Percentiles rank a stretch among this genome's conserved stretches.
phyloP scores from a whole-genome alignment of 2,329 filamentous ascomycete species.

The Aureobasidium sp. region DNA sequence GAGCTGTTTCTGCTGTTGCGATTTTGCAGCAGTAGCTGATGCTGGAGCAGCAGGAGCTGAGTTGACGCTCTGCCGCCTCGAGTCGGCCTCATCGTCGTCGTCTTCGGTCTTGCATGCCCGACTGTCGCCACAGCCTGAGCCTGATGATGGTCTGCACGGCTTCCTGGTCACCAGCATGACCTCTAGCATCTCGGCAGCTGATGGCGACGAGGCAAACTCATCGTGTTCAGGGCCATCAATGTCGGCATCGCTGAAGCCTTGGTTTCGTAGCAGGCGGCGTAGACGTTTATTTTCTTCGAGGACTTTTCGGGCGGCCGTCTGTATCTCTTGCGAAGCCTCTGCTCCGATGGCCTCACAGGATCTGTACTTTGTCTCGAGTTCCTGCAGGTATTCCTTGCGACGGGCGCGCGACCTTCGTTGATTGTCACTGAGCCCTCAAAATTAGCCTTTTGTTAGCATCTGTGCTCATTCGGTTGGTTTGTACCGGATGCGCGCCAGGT shows the following conservation, averaged over 20 bases:
- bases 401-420: conserved; percentile 68
- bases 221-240: conserved; percentile 33
- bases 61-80: background rate
- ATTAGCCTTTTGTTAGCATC: conserved; percentile 18
- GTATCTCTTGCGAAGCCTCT: conserved; percentile 64
- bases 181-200: conserved; percentile 9
- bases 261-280: conserved; percentile 49
- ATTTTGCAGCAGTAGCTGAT: background rate
- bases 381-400: conserved; percentile 64
- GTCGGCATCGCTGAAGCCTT: conserved; percentile 51
- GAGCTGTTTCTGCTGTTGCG: conserved; percentile 18
- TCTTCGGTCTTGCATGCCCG: conserved; percentile 3
- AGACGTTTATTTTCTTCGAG: conserved; percentile 62
- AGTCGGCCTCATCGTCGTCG: background rate
- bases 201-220: conserved; percentile 14
- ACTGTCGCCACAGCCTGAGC: background rate
- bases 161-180: conserved; percentile 15
- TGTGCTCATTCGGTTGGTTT: conserved; percentile 37
- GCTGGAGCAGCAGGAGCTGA: background rate
- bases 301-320: conserved; percentile 60
- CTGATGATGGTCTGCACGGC: conserved; percentile 1
- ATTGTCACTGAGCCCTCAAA: conserved; percentile 53
- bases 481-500: conserved; percentile 59
- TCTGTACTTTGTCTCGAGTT: conserved; percentile 59
- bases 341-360: conserved; percentile 58